phyloP scores from a whole-genome alignment of 2,329 filamentous ascomycete species.

The Colletotrichum cereale region DNA sequence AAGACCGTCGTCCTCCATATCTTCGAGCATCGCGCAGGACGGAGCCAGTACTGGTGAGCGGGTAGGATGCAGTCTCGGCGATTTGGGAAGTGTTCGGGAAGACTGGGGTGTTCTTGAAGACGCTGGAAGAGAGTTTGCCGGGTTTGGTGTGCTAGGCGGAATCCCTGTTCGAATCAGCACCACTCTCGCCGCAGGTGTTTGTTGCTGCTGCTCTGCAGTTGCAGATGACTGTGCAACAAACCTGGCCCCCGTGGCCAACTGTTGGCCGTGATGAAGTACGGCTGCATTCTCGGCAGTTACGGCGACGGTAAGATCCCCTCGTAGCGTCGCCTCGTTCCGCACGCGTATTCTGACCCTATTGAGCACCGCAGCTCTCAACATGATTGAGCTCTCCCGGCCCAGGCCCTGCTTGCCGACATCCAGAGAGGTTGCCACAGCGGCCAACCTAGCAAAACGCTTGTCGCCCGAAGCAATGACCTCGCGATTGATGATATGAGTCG shows the following conservation, averaged over 20 bases:
- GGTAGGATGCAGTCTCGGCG: conserved; percentile 15
- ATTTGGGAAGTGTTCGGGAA: conserved; percentile 17
- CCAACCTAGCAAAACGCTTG: conserved; percentile 63
- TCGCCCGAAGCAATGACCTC: conserved; percentile 61
- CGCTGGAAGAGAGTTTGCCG: not conserved
- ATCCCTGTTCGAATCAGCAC: conserved; percentile 24
- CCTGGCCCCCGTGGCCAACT: conserved; percentile 49
- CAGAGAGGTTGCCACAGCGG: conserved; percentile 51
- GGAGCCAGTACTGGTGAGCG: conserved; percentile 48
- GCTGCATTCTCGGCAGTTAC: conserved; percentile 50
- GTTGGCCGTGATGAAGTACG: conserved; percentile 51
- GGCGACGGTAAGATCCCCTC: conserved; percentile 49
- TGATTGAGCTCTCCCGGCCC: conserved; percentile 61
- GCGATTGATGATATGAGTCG: conserved; percentile 76
- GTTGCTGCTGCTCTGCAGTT: conserved; percentile 21
- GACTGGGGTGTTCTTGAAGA: conserved; percentile 12
- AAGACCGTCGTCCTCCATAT: conserved; percentile 58
- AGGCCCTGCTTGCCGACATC: conserved; percentile 54
- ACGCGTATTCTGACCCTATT: conserved; percentile 69
- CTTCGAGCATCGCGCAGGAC: conserved; percentile 44
- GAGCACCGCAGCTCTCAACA: conserved; percentile 75
- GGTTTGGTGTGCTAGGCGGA: not conserved
- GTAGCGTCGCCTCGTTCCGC: conserved; percentile 50
- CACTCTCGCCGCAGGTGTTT: conserved; percentile 19
- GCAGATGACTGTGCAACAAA: conserved; percentile 44